Percentiles rank a stretch among this genome's conserved stretches.
Evolutionary conservation across 805 yeast species (phyloP).

Genomic region (Candida nanaspora): DNA sequence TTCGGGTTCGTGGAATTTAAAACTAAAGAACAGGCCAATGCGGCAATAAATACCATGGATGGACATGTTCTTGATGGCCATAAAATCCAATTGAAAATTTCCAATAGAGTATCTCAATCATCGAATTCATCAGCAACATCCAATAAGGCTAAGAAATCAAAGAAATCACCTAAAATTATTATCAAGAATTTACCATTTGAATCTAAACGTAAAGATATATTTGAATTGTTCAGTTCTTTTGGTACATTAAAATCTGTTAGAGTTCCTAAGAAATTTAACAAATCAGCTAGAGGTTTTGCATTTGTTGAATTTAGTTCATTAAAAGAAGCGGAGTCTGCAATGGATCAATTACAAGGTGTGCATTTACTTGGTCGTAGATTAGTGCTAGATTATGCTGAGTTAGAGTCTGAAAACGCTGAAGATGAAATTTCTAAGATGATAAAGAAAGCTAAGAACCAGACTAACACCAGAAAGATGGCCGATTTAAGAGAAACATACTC

Average conservation of each 20-base stretch:
- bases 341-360: constrained; percentile 90
- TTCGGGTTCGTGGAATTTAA: constrained; percentile 93
- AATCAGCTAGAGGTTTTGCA: constrained; percentile 94
- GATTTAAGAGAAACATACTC: constrained; percentile 53
- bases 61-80: constrained; percentile 84
- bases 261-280: constrained; percentile 94
- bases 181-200: constrained; percentile 97
- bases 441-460: constrained; percentile 73
- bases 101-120: constrained; percentile 61
- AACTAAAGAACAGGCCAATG: constrained; percentile 68
- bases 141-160: constrained; percentile 26
- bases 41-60: constrained; percentile 67
- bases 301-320: constrained; percentile 86
- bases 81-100: constrained; percentile 78
- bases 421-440: constrained; percentile 90
- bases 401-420: constrained; percentile 76
- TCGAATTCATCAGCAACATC: constrained; percentile 20
- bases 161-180: constrained; percentile 67
- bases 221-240: constrained; percentile 87
- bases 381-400: constrained; percentile 88
- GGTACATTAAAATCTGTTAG: constrained; percentile 93
- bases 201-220: constrained; percentile 87
- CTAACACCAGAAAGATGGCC: constrained; percentile 66
- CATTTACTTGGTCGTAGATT: constrained; percentile 93
- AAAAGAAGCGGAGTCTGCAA: constrained; percentile 89